Evolutionary conservation across 441 rosid genomes (phyloP), one percentile per base, ranked within the genome.

Genomic region (Croton laevigatus): DNA sequence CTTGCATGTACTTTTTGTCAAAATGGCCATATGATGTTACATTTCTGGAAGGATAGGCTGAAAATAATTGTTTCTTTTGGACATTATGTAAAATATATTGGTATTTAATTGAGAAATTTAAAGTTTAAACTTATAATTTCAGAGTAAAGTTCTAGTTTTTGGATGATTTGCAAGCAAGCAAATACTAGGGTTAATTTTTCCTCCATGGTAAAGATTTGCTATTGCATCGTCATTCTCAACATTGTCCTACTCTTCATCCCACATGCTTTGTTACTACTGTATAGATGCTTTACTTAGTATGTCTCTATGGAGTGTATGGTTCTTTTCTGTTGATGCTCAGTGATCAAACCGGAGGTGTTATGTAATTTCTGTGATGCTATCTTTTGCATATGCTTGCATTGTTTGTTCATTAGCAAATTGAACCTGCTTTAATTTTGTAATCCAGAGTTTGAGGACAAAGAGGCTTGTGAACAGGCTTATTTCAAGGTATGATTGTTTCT

Each of bases 401-500:
- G 3, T 23, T 22, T 58, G 27, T 9, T 8, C 2, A 55, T 16
- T 48, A 40, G 40, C 51, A n/a, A 64, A 54, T 22, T 8, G 8
- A 10, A 34, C 45, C 9, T 32, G 5, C 8, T 7, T 32, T 64
- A n/a, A 12, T 32, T 57, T 60, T 71, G n/a, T 19, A 49, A 61
- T 73, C 67, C 85, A 94, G 98, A 94, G 79, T 91, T 91, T 38
- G 97, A 91, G 85, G 80, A 79, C 57, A 75, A 73, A 27, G 96
- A 86, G 69, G 81, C 98, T 36, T 94, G 98, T 65, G 92, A 89
- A 73, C 93, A 81, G 79, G 98, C 97, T 10, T 91, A 89, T 79
- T 85, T 81, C 67, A 91, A 94, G 98, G 98, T 94, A 85, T 52
- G 66, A 11, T 46, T 38, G 70, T 44, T 72, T 11, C 22, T 58